Conservation (phyloP, 805 yeast species). For the Lachancea sp. region DNA sequence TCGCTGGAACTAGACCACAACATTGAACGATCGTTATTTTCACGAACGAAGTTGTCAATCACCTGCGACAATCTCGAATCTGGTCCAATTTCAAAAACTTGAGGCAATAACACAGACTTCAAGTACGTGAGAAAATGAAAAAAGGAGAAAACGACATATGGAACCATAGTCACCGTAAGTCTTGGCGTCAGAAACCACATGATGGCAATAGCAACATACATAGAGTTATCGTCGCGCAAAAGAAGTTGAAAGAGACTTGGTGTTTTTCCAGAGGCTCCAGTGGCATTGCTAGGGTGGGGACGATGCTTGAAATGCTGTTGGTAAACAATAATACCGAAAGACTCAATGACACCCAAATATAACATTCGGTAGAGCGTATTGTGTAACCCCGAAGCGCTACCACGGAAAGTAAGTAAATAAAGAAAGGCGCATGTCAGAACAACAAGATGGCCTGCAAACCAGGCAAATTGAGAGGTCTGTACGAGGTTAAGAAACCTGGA, state of each 20-base stretch:
- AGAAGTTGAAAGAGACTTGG: constrained; percentile 35
- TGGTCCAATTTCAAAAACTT: constrained; percentile 31
- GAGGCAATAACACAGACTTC: constrained; percentile 61
- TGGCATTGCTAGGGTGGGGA: constrained; percentile 18
- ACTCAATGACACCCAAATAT: constrained; percentile 56
- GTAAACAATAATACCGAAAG: constrained; percentile 70
- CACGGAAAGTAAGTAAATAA: constrained; percentile 35
- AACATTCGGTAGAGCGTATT: constrained; percentile 50
- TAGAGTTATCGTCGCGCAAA: constrained; percentile 60
- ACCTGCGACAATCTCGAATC: constrained; percentile 21
- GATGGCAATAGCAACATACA: constrained; percentile 56
- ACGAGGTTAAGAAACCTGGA: constrained; percentile 17
- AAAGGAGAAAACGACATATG: constrained; percentile 69
- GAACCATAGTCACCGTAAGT: constrained; percentile 55
- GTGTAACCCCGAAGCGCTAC: constrained; percentile 32
- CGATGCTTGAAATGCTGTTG: constrained; percentile 44
- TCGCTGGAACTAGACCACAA: constrained; percentile 55
- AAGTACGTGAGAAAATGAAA: constrained; percentile 77
- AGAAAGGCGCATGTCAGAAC: constrained; percentile 39
- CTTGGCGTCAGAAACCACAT: constrained; percentile 54
- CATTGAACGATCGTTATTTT: constrained; percentile 55
- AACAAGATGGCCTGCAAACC: constrained; percentile 62
- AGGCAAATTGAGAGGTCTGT: constrained; percentile 59
- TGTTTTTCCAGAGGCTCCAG: constrained; percentile 4
- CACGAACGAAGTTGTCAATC: constrained; percentile 42